Evolutionary conservation across 306 rosid genomes (phyloP), one percentile per base, ranked within the genome.

Genomic region (Arachis stenosperma): DNA sequence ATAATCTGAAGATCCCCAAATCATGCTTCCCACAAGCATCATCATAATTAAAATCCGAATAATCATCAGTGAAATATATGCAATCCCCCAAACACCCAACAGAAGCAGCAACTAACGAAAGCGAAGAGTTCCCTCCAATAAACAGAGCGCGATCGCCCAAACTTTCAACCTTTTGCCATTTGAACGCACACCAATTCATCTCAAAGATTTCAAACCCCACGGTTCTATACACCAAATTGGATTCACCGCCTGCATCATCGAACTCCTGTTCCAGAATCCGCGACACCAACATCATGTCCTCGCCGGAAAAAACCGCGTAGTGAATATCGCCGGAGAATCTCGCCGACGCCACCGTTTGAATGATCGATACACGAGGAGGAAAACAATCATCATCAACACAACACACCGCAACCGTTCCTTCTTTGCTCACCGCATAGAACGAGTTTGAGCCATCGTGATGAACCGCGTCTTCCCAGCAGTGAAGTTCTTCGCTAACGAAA

Each of bases 51-150:
- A 43, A 81, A 17, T 89, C 89, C 0, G 86, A 89, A 67, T 86
- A 86, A 76, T 91, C 92, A 71, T 89, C 89, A 1, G 90, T 91
- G 29, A 65, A 89, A 77, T 91, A 89, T 9, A 89, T 80, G 67
- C 89, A 79, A 62, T 86, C 81, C 8, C 87, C 96, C 30, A 58
- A 61, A 54, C 83, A 79, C 46, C 83, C 88, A 5, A 61, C 75
- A 76, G 80, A 83, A 75, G 87, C 89, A 22, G 95, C 92, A 27
- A 70, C 63, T 10, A 89, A 57, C 5, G 86, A 83, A 29, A 89
- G 33, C 2, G 96, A 86, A 9, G 91, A 86, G 67, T 86, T 91
- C 14, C 75, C 85, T 9, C 97, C 91, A 0, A 91, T 6, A 55
- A 91, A 91, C 83, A 91, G 58, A 56, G 74, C 79, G 64, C 67